These are phyloP conservation scores for Marsdenia floribunda DNA, from an alignment of 257 asterid genomes.

Conservation along the genomic window DNA sequence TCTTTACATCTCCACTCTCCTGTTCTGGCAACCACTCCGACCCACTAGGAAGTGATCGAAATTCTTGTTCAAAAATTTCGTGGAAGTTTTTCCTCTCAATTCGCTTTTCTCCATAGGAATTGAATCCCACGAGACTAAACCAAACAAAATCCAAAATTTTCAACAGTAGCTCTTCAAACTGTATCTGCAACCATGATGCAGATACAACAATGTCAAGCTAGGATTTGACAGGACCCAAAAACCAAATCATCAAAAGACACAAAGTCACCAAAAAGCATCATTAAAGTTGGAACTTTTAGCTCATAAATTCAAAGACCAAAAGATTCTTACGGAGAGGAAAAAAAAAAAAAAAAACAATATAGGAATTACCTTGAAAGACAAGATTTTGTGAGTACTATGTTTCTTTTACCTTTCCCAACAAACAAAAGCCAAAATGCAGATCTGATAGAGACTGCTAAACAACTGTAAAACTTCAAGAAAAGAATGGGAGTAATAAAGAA, in stretches of 20 bases:
- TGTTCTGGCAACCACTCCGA: conserved; percentile 13
- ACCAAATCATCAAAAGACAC: conserved; percentile 12
- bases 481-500: conserved; percentile 11
- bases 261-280: background rate
- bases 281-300: conserved; percentile 1
- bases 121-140: conserved; percentile 15
- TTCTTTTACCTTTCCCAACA: conserved; percentile 7
- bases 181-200: conserved; percentile 23
- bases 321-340: background rate
- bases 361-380: conserved; percentile 7
- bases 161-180: conserved; percentile 10
- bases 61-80: conserved; percentile 13
- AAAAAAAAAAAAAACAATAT: background rate
- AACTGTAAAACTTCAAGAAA: conserved; percentile 20
- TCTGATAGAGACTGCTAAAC: conserved; percentile 48
- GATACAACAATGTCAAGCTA: conserved; percentile 7
- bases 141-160: conserved; percentile 10
- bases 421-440: conserved; percentile 29
- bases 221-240: conserved; percentile 29
- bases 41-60: background rate
- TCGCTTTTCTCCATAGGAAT: conserved; percentile 15
- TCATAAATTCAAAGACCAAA: background rate
- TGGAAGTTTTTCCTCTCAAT: background rate
- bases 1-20: conserved; percentile 13
- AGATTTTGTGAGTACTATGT: conserved; percentile 23